Evolutionary conservation across 192 early-diverging fungal species (phyloP).

Genomic region (Linderina pennispora): DNA sequence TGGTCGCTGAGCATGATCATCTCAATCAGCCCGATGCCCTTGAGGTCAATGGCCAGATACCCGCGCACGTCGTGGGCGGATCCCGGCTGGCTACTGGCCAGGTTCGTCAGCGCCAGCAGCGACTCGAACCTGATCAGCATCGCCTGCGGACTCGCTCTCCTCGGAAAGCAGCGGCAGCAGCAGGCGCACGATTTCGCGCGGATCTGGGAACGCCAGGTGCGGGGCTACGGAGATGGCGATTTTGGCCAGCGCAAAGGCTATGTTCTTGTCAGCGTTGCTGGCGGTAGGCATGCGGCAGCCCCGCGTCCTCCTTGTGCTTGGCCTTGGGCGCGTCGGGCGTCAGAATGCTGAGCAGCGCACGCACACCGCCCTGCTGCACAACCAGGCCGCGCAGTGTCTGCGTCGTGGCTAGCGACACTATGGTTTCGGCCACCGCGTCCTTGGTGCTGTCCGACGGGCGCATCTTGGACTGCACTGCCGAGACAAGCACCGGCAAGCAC

Average conservation of each 20-base stretch:
- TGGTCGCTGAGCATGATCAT: constrained; percentile 76
- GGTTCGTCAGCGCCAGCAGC: constrained; percentile 89
- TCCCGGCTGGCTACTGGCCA: constrained; percentile 56
- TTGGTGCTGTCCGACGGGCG: constrained; percentile 53
- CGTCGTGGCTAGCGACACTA: constrained; percentile 68
- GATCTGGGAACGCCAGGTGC: constrained; percentile 71
- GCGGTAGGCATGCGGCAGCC: constrained; percentile 23
- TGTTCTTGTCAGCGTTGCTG: constrained; percentile 40
- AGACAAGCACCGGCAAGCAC: constrained; percentile 12
- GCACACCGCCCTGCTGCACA: constrained; percentile 78
- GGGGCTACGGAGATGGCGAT: constrained; percentile 91
- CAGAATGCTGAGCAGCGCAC: constrained; percentile 47
- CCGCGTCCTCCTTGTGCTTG: constrained; percentile 6
- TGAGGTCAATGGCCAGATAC: constrained; percentile 49
- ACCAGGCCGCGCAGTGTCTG: constrained; percentile 62
- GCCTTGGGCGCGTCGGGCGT: constrained; percentile 23
- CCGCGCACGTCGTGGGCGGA: constrained; percentile 57
- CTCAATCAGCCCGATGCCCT: constrained; percentile 69
- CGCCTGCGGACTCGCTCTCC: constrained; percentile 46
- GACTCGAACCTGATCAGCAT: constrained; percentile 79
- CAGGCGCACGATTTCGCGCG: constrained; percentile 63
- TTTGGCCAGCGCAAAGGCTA: constrained; percentile 84
- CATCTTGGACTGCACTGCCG: constrained; percentile 40
- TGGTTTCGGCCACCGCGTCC: constrained; percentile 57
- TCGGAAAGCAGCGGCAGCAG: constrained; percentile 48